Percentiles rank a stretch among this genome's conserved stretches.
These are phyloP conservation scores for Podaxis sp. DNA, from an alignment of 768 basidiomycete genomes.

Conservation along the genomic window DNA sequence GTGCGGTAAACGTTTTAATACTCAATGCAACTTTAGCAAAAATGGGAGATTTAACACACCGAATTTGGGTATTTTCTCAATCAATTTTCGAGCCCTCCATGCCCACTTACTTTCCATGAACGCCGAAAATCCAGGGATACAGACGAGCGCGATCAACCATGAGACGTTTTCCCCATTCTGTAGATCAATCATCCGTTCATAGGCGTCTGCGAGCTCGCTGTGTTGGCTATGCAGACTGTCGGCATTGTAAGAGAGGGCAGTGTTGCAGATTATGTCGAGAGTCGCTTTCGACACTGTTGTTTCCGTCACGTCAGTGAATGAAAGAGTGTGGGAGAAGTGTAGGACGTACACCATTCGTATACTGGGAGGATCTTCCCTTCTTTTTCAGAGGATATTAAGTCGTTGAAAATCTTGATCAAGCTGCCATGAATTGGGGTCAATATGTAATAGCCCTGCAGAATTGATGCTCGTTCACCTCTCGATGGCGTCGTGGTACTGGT, in stretches of 20 bases:
- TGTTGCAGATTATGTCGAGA: conserved; percentile 47
- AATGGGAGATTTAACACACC: neutral
- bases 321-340: neutral
- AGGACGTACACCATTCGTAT: conserved; percentile 43
- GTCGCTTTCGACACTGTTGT: conserved; percentile 44
- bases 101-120: neutral
- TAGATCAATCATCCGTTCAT: conserved; percentile 35
- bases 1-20: neutral
- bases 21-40: conserved; percentile 14
- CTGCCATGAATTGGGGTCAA: conserved; percentile 3
- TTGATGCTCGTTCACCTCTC: conserved; percentile 28
- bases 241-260: conserved; percentile 44
- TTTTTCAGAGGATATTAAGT: conserved; percentile 23
- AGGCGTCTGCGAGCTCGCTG: conserved; percentile 44
- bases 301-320: neutral
- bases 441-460: neutral
- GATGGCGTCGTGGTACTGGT: conserved; percentile 46
- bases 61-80: neutral
- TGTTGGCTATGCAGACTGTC: conserved; percentile 41
- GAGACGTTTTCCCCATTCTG: conserved; percentile 27
- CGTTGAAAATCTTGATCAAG: conserved; percentile 30
- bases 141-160: neutral
- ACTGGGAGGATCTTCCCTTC: conserved; percentile 25
- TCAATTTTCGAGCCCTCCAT: neutral
- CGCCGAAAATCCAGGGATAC: conserved; percentile 20